phyloP scores from a whole-genome alignment of 2,329 filamentous ascomycete genomes.

The Hyphodiscus sp. region DNA sequence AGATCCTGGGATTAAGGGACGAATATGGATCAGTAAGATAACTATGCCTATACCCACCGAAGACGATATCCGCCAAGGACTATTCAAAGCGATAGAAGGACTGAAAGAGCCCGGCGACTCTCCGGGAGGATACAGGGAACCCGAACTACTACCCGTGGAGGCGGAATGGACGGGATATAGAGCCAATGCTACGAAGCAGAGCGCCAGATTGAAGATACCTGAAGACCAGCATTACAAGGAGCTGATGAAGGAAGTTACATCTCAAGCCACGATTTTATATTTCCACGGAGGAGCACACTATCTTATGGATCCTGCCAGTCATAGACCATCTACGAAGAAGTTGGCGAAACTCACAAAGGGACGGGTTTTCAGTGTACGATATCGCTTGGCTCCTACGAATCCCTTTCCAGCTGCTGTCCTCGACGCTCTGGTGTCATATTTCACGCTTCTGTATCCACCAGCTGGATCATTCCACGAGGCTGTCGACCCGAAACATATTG shows the following conservation, averaged over 20 bases:
- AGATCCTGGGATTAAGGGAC: conserved; percentile 66
- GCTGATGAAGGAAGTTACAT: conserved; percentile 62
- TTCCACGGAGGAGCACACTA: conserved; percentile 73
- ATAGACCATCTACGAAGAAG: conserved; percentile 51
- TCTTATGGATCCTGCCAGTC: conserved; percentile 62
- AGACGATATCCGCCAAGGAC: conserved; percentile 48
- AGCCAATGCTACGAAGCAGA: conserved; percentile 42
- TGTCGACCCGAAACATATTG: conserved; percentile 58
- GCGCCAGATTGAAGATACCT: conserved; percentile 48
- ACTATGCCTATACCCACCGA: conserved; percentile 52
- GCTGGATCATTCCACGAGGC: conserved; percentile 59
- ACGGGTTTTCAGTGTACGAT: conserved; percentile 58
- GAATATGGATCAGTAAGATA: conserved; percentile 74
- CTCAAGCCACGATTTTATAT: conserved; percentile 60
- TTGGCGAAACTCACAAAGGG: conserved; percentile 62
- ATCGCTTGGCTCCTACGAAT: conserved; percentile 67
- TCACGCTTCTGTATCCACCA: conserved; percentile 61
- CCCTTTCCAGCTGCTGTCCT: conserved; percentile 70
- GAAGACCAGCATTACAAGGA: conserved; percentile 59
- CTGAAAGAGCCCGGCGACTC: conserved; percentile 35
- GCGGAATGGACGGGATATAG: conserved; percentile 74
- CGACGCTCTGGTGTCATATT: conserved; percentile 66
- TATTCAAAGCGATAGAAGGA: conserved; percentile 52
- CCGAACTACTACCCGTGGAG: conserved; percentile 51
- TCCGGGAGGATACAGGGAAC: conserved; percentile 36